phyloP scores from a whole-genome alignment of 805 yeast genomes.

The Candida maltosa region DNA sequence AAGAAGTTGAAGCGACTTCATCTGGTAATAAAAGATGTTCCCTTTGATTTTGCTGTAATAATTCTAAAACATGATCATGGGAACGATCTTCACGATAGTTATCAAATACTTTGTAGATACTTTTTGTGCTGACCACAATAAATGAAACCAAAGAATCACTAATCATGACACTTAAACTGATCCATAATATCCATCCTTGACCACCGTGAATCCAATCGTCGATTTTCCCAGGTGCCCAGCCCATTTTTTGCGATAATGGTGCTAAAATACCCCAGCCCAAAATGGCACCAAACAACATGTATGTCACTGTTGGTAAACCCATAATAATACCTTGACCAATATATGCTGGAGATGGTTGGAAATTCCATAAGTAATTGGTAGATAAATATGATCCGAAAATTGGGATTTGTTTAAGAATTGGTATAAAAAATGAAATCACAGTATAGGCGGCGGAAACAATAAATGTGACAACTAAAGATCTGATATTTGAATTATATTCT shows the following conservation, averaged over 20 bases:
- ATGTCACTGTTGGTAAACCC: conserved; percentile 89
- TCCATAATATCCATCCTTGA: conserved; percentile 98
- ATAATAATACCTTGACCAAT: conserved; percentile 96
- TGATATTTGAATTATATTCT: conserved; percentile 45
- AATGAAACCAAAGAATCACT: conserved; percentile 86
- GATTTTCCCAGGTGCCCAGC: conserved; percentile 88
- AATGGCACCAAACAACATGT: conserved; percentile 86
- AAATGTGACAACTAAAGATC: conserved; percentile 61
- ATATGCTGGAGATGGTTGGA: conserved; percentile 96
- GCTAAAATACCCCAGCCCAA: conserved; percentile 93
- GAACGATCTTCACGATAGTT: neutral
- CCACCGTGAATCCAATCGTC: conserved; percentile 94
- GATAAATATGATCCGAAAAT: conserved; percentile 70
- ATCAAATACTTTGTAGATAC: conserved; percentile 18
- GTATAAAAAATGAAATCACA: conserved; percentile 65
- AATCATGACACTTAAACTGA: conserved; percentile 89
- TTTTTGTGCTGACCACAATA: conserved; percentile 52
- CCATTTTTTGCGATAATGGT: conserved; percentile 63
- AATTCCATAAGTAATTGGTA: conserved; percentile 68
- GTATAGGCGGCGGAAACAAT: conserved; percentile 71
- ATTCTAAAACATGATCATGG: conserved; percentile 1
- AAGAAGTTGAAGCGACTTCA: neutral
- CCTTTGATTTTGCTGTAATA: neutral
- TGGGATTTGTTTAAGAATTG: conserved; percentile 66
- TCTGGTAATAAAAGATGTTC: conserved; percentile 3